Evolutionary conservation across 495 filamentous ascomycete genomes (phyloP).

Genomic region (Aspergillus kassunensis): DNA sequence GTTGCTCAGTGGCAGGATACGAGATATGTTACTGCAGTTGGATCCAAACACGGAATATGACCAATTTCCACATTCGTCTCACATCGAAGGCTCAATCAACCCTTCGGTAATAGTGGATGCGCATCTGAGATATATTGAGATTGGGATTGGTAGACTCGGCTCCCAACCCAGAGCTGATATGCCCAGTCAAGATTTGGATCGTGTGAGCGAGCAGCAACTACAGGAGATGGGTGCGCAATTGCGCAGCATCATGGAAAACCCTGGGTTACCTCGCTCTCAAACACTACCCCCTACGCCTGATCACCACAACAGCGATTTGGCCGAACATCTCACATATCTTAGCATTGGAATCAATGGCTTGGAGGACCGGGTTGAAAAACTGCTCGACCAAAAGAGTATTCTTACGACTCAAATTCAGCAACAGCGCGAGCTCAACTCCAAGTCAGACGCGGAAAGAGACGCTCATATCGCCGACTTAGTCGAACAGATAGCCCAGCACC

Average conservation of each 20-base stretch:
- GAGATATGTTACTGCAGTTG: slow-evolving; percentile 60
- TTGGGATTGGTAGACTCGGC: slow-evolving; percentile 36
- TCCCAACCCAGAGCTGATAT: slow-evolving; percentile 6
- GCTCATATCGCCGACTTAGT: slow-evolving; percentile 47
- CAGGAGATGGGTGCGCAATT: slow-evolving; percentile 49
- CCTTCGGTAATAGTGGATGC: slow-evolving; percentile 33
- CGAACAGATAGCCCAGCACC: slow-evolving; percentile 44
- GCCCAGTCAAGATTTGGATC: slow-evolving; percentile 10
- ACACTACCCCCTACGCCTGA: slow-evolving; percentile 47
- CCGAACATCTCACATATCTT: slow-evolving; percentile 54
- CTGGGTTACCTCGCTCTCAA: slow-evolving; percentile 40
- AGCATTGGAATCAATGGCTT: slow-evolving; percentile 70
- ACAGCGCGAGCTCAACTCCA: slow-evolving; percentile 79
- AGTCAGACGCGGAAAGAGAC: slow-evolving; percentile 56
- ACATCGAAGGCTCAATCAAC: slow-evolving; percentile 17
- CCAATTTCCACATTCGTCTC: slow-evolving; percentile 29
- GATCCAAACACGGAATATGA: slow-evolving; percentile 43
- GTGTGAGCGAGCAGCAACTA: slow-evolving; percentile 42
- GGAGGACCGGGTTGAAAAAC: slow-evolving; percentile 48
- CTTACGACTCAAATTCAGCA: slow-evolving; percentile 86
- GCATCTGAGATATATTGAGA: slow-evolving; percentile 52
- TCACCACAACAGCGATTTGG: slow-evolving; percentile 37
- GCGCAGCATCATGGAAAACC: slow-evolving; percentile 46
- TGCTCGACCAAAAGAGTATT: slow-evolving; percentile 80
- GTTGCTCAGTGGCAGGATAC: slow-evolving; percentile 64